Conservation (phyloP, 305 asterid species). For the Solanum hybrid region DNA sequence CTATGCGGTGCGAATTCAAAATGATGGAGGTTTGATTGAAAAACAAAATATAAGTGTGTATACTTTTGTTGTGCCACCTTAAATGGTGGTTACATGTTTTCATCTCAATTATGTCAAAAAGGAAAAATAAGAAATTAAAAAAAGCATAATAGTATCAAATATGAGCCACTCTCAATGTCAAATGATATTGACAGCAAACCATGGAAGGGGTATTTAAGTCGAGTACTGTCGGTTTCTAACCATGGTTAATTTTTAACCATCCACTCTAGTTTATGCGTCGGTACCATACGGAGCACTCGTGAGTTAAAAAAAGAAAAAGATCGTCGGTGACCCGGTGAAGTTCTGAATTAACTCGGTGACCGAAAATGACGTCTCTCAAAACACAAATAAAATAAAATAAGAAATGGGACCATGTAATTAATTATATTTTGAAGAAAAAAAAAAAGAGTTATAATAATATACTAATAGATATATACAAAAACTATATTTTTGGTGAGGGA, state of each 20-base stretch:
- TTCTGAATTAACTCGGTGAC: conserved; percentile 24
- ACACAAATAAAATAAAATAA: too few relatives aligned
- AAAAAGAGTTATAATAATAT: neutral
- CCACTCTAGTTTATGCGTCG: conserved; percentile 15
- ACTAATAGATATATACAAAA: conserved; percentile 11
- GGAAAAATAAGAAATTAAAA: neutral
- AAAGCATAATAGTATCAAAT: neutral
- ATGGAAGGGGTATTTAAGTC: conserved; percentile 31
- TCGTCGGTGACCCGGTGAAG: conserved; percentile 78
- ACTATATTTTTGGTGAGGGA: neutral
- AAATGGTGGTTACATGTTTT: neutral
- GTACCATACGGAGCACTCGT: conserved; percentile 11
- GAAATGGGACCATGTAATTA: neutral
- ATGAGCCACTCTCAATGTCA: neutral
- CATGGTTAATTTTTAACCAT: conserved; percentile 27
- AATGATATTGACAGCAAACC: neutral
- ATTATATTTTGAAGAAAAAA: neutral
- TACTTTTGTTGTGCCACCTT: neutral
- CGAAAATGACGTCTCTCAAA: conserved; percentile 7
- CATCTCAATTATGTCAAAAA: neutral
- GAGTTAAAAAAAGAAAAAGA: neutral
- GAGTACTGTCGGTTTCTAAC: conserved; percentile 63
- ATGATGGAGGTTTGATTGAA: neutral
- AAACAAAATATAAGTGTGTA: neutral
- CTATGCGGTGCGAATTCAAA: neutral